These are phyloP conservation scores for Microascus cirrosus DNA, from an alignment of 2,329 filamentous ascomycete species.

Conservation along the genomic window DNA sequence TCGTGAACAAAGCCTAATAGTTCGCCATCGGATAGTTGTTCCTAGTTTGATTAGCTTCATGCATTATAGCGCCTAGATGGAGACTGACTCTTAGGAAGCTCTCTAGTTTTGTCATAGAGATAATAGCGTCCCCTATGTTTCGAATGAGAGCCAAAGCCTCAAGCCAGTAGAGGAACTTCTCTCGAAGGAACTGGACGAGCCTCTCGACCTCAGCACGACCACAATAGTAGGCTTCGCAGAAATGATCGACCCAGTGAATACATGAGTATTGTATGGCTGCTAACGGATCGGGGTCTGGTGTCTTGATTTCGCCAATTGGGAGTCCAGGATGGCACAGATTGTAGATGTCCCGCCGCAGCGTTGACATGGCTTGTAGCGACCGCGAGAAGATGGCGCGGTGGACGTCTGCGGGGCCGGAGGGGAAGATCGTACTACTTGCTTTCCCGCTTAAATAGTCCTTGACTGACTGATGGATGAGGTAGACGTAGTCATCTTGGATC, in stretches of 20 bases:
- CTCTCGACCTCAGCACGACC: too few relatives aligned
- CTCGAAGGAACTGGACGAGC: too few relatives aligned
- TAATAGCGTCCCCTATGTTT: too few relatives aligned
- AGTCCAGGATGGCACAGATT: conserved; percentile 11
- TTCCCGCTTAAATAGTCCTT: conserved; percentile 23
- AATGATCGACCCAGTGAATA: conserved; percentile 20
- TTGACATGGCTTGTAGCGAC: conserved; percentile 15
- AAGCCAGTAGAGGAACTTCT: too few relatives aligned
- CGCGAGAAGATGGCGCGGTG: conserved; percentile 19
- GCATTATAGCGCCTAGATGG: too few relatives aligned
- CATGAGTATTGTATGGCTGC: conserved; percentile 15
- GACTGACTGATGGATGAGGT: conserved; percentile 30
- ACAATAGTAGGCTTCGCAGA: conserved; percentile 11
- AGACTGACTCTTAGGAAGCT: too few relatives aligned
- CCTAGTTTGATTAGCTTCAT: too few relatives aligned
- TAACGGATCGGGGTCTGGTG: conserved; percentile 9
- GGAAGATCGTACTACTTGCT: conserved; percentile 15
- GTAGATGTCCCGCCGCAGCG: conserved; percentile 23
- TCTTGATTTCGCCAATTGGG: conserved; percentile 10
- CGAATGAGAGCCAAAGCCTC: too few relatives aligned
- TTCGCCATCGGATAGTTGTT: too few relatives aligned
- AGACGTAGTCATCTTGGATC: conserved; percentile 16
- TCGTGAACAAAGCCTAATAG: too few relatives aligned
- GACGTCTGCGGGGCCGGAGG: conserved; percentile 10
- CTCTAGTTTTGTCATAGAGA: too few relatives aligned